phyloP scores from a whole-genome alignment of 331 rosid species.

The Phaseolus coccineus region DNA sequence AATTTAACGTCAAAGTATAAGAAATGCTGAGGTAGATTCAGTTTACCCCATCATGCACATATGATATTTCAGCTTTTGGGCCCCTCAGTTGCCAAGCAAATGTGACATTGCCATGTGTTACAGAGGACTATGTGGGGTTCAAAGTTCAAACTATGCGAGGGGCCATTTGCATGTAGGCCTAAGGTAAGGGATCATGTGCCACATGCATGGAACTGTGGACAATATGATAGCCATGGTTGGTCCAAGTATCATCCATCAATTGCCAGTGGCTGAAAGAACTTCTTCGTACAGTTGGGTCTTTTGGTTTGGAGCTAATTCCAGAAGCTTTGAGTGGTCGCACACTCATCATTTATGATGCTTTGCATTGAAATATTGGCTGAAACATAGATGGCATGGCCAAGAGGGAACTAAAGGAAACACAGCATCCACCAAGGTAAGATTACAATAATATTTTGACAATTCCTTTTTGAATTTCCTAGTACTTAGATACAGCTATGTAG shows the following conservation, averaged over 20 bases:
- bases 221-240: constrained; percentile 41
- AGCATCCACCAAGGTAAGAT: constrained; percentile 30
- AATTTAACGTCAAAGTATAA: not conserved
- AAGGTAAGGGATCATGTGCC: constrained; percentile 36
- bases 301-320: constrained; percentile 31
- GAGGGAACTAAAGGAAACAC: constrained; percentile 32
- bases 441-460: constrained; percentile 7
- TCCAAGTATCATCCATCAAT: constrained; percentile 42
- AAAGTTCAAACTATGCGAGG: constrained; percentile 7
- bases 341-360: constrained; percentile 23
- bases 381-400: constrained; percentile 38
- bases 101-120: constrained; percentile 46
- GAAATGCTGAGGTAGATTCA: not conserved
- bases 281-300: constrained; percentile 41
- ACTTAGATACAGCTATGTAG: constrained; percentile 2
- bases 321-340: constrained; percentile 39
- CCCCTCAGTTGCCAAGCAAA: constrained; percentile 36
- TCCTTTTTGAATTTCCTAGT: not conserved
- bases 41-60: constrained; percentile 3
- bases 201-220: constrained; percentile 36
- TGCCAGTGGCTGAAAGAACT: constrained; percentile 43
- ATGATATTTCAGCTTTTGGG: constrained; percentile 20
- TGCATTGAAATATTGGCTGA: constrained; percentile 35
- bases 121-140: constrained; percentile 32
- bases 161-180: constrained; percentile 13